Conservation (phyloP, 2,329 filamentous ascomycete genomes). For the Pseudogymnoascus verrucosus region DNA sequence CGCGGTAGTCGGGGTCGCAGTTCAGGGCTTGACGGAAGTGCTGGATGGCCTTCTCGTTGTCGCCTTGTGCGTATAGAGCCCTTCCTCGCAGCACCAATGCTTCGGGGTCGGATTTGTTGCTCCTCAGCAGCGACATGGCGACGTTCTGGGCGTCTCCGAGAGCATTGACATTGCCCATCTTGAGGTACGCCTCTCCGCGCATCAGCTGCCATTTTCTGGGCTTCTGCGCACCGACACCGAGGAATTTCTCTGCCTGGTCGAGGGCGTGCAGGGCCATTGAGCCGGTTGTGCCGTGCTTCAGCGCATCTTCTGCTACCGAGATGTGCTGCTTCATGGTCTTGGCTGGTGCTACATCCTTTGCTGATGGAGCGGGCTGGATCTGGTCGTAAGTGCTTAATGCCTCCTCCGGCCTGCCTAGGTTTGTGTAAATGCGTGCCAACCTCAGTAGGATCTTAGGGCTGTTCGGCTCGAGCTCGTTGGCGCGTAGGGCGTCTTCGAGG, state of each 20-base stretch:
- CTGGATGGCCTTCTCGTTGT: constrained; percentile 89
- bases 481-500: constrained; percentile 76
- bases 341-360: constrained; percentile 78
- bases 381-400: constrained; percentile 74
- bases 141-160: constrained; percentile 89
- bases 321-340: constrained; percentile 79
- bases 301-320: constrained; percentile 66
- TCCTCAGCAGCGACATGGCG: constrained; percentile 76
- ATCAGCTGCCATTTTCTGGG: constrained; percentile 92
- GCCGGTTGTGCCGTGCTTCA: constrained; percentile 67
- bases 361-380: constrained; percentile 71
- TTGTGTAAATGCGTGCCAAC: constrained; percentile 82
- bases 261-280: constrained; percentile 90
- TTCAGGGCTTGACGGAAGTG: constrained; percentile 84
- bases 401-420: constrained; percentile 76
- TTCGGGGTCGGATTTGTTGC: constrained; percentile 88
- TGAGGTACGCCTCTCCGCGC: constrained; percentile 83
- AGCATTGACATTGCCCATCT: constrained; percentile 84
- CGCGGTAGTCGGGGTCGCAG: constrained; percentile 85
- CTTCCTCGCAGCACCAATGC: constrained; percentile 83
- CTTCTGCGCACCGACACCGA: constrained; percentile 67
- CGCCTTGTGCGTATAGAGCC: constrained; percentile 81
- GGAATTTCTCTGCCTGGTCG: constrained; percentile 76
- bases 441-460: constrained; percentile 86
- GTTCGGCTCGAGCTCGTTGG: constrained; percentile 73